phyloP scores from a whole-genome alignment of 805 yeast genomes.

The Wickerhamomyces xylosicus region DNA sequence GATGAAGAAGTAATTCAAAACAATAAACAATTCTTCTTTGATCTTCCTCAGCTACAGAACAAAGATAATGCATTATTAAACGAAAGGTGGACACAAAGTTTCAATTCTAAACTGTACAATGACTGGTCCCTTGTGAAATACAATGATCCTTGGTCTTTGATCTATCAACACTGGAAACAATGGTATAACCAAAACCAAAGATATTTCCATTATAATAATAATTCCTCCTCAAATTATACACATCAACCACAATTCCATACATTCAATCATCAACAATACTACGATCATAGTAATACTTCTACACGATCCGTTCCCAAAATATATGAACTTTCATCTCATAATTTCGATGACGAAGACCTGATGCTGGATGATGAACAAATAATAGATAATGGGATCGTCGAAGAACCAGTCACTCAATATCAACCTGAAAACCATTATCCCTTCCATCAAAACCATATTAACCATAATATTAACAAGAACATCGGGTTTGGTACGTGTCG shows the following conservation, averaged over 20 bases:
- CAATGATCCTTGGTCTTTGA: background rate
- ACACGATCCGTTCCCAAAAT: background rate
- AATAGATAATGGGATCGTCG: background rate
- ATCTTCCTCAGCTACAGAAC: background rate
- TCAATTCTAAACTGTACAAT: background rate
- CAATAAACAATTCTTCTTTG: slow-evolving; percentile 3
- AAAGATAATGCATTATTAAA: background rate
- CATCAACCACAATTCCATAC: background rate
- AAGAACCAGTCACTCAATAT: background rate
- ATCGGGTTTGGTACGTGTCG: too few species aligned
- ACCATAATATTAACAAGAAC: background rate
- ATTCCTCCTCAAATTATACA: background rate
- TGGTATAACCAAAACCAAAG: background rate
- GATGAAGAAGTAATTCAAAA: slow-evolving; percentile 8
- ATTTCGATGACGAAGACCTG: background rate
- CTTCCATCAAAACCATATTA: background rate
- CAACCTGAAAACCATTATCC: background rate
- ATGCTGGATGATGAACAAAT: background rate
- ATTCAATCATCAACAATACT: background rate
- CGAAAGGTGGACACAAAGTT: background rate
- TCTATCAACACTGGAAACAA: background rate
- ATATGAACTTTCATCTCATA: background rate
- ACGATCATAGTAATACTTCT: too few species aligned
- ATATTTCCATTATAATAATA: background rate
- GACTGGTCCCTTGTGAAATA: background rate